These are phyloP conservation scores for Casuarina equisetifolia DNA, from an alignment of 306 rosid species.

Conservation along the genomic window DNA sequence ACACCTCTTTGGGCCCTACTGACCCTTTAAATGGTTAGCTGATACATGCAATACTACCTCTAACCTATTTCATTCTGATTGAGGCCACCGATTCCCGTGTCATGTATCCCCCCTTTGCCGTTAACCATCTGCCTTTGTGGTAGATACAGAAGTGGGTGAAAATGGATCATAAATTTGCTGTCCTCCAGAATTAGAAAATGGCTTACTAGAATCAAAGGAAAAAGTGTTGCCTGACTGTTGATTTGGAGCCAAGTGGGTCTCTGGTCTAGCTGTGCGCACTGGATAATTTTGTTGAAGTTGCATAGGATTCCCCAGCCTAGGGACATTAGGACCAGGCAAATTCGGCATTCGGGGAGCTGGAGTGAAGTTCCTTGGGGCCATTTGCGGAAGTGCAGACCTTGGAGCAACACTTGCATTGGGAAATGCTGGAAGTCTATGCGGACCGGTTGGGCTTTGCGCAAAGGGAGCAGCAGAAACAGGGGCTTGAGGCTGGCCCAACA, in stretches of 20 bases:
- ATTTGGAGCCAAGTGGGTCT: constrained; percentile 36
- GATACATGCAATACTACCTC: background rate
- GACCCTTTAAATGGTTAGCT: background rate
- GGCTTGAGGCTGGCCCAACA: constrained; percentile 45
- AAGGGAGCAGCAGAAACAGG: constrained; percentile 40
- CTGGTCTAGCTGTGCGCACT: constrained; percentile 40
- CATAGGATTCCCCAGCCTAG: constrained; percentile 41
- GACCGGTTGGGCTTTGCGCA: constrained; percentile 42
- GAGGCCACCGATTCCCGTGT: constrained; percentile 1
- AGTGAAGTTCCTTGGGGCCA: constrained; percentile 57
- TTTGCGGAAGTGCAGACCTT: constrained; percentile 41
- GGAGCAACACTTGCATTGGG: constrained; percentile 45
- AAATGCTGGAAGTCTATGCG: constrained; percentile 52
- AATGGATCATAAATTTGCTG: constrained; percentile 93
- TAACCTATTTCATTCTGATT: background rate
- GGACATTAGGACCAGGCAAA: constrained; percentile 34
- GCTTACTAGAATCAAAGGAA: constrained; percentile 45
- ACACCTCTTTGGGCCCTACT: background rate
- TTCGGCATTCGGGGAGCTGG: constrained; percentile 54
- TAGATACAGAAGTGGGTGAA: constrained; percentile 65
- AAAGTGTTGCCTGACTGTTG: constrained; percentile 48
- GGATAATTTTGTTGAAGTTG: constrained; percentile 52
- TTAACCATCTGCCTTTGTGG: constrained; percentile 46
- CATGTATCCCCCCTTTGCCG: constrained; percentile 17
- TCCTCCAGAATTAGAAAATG: constrained; percentile 50